A percentile compares a stretch with the other conserved stretches of the same genome.
phyloP scores from a whole-genome alignment of 2,329 filamentous ascomycete species.

The Ophiostoma novo-ulmi region DNA sequence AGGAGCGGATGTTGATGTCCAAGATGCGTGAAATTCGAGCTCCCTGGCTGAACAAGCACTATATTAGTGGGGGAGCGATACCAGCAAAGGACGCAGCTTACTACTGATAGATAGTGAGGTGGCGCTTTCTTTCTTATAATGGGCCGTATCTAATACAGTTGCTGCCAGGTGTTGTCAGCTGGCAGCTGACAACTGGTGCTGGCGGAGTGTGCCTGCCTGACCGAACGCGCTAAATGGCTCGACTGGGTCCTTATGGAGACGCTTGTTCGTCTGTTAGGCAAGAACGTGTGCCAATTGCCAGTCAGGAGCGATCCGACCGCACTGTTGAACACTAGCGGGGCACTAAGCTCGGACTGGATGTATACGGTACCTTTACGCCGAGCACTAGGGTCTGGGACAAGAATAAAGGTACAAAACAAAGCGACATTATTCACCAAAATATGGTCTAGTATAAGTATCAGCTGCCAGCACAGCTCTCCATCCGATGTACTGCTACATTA shows the following conservation, averaged over 20 bases:
- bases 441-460: neutral
- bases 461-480: neutral
- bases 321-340: constrained; percentile 9
- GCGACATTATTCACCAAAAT: neutral
- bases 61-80: constrained; percentile 17
- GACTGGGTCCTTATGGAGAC: constrained; percentile 3
- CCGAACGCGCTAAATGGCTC: neutral
- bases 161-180: constrained; percentile 19
- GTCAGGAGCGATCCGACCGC: constrained; percentile 19
- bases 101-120: neutral
- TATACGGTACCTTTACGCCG: constrained; percentile 5
- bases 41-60: constrained; percentile 10
- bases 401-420: neutral
- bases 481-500: neutral
- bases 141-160: no score
- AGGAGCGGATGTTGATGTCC: neutral
- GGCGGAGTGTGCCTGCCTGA: neutral
- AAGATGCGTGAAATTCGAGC: constrained; percentile 23
- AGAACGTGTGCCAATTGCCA: constrained; percentile 18
- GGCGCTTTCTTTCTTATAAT: no score
- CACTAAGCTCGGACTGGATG: neutral
- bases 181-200: neutral
- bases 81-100: neutral
- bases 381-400: neutral
- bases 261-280: neutral